phyloP scores from a whole-genome alignment of 176 grass and related monocot genomes.

The Poa pratensis region DNA sequence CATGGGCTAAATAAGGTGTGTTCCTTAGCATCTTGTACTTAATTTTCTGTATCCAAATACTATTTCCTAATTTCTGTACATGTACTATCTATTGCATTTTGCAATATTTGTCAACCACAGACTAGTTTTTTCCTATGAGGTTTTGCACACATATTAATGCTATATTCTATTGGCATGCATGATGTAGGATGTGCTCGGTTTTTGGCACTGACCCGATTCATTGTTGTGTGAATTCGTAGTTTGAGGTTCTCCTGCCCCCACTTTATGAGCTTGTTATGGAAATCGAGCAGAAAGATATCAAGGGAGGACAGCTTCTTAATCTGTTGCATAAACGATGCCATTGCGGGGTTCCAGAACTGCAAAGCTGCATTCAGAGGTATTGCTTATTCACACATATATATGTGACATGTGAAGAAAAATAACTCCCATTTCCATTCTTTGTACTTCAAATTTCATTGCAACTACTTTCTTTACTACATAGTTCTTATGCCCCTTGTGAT shows the following conservation, averaged over 20 bases:
- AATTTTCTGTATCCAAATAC: constrained; percentile 17
- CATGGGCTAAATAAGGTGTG: constrained; percentile 87
- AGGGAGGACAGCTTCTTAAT: constrained; percentile 91
- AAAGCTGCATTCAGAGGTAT: constrained; percentile 96
- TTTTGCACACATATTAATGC: constrained; percentile 20
- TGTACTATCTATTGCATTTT: neutral
- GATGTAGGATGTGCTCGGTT: constrained; percentile 11
- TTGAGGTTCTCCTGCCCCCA: constrained; percentile 87
- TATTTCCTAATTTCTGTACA: neutral
- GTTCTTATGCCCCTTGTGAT: constrained; percentile 21
- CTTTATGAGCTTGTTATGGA: constrained; percentile 76
- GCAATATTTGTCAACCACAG: constrained; percentile 16
- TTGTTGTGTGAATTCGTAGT: constrained; percentile 49
- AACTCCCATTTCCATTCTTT: constrained; percentile 18
- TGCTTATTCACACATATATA: neutral
- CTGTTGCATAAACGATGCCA: constrained; percentile 91
- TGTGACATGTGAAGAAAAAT: constrained; percentile 18
- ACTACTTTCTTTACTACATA: neutral
- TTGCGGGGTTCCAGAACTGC: constrained; percentile 95
- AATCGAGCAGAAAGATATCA: constrained; percentile 88
- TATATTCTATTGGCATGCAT: constrained; percentile 6
- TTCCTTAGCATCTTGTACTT: neutral
- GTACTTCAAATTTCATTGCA: neutral
- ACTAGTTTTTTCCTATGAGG: neutral
- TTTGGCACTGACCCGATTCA: constrained; percentile 16